phyloP scores from a whole-genome alignment of 1,284 basidiomycete genomes.

The Hortiboletus rubellus region DNA sequence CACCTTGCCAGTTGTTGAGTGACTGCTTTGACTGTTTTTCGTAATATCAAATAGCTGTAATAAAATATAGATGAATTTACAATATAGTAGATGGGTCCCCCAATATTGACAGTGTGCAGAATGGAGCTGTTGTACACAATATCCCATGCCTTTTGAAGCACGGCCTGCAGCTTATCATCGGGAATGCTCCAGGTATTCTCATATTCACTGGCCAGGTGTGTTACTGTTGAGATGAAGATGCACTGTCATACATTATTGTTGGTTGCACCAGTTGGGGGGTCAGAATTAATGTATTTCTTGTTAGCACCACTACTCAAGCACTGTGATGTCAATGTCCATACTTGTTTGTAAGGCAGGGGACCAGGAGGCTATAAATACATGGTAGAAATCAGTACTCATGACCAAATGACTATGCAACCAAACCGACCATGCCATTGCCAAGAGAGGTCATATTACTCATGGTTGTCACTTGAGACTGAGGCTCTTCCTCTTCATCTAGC shows the following conservation, averaged over 20 bases:
- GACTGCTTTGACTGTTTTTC: not conserved
- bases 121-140: conserved; percentile 1
- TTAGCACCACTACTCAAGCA: conserved; percentile 1
- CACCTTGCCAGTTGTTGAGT: not conserved
- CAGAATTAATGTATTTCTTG: conserved; percentile 6
- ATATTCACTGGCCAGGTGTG: not conserved
- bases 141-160: conserved; percentile 8
- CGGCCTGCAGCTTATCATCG: too few relatives aligned
- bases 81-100: conserved; percentile 1
- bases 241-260: not conserved
- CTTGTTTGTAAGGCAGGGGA: not conserved
- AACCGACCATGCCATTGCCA: too few relatives aligned
- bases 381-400: too few relatives aligned
- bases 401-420: too few relatives aligned
- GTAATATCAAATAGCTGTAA: not conserved
- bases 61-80: not conserved
- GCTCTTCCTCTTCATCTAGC: not conserved
- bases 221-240: conserved; percentile 1
- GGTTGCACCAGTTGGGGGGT: conserved; percentile 4
- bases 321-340: not conserved
- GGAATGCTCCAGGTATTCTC: not conserved
- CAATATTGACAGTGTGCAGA: not conserved
- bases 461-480: too few relatives aligned
- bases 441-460: too few relatives aligned
- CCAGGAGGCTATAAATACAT: too few relatives aligned